These are phyloP conservation scores for Saccharomycopsis lassenensis DNA, from an alignment of 805 yeast species.

Conservation along the genomic window DNA sequence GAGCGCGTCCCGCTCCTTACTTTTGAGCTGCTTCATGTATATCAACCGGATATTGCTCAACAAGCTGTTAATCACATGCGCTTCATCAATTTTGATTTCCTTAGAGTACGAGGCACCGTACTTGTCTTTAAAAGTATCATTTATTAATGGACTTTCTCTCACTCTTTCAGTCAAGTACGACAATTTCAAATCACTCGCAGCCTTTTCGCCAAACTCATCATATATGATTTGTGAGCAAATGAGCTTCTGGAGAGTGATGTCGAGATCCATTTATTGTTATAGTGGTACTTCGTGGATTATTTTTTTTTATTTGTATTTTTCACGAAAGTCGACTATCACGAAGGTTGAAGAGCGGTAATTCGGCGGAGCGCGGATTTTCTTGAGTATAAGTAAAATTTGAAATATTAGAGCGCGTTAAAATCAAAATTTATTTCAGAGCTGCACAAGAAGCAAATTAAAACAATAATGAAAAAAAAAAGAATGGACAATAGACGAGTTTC, in stretches of 20 bases:
- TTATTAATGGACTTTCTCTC: conserved; percentile 2
- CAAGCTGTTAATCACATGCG: conserved; percentile 13
- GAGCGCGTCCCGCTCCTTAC: conserved; percentile 6
- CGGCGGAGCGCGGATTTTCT: too few species aligned
- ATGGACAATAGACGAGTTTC: too few species aligned
- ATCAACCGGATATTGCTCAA: conserved; percentile 13
- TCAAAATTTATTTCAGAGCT: background rate
- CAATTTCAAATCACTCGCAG: conserved; percentile 5
- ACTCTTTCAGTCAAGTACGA: conserved; percentile 8
- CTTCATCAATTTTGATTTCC: conserved; percentile 10
- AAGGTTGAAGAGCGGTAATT: too few species aligned
- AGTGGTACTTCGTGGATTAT: too few species aligned
- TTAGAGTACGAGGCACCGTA: background rate
- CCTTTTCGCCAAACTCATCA: conserved; percentile 7
- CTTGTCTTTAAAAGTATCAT: background rate
- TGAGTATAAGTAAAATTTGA: too few species aligned
- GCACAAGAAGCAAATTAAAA: background rate
- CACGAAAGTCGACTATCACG: too few species aligned
- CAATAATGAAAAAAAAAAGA: background rate
- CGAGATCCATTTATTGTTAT: conserved; percentile 12
- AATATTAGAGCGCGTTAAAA: background rate
- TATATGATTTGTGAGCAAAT: conserved; percentile 15
- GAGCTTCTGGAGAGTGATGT: conserved; percentile 16
- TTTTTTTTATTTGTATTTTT: too few species aligned
- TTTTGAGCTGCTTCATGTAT: conserved; percentile 13